These are phyloP conservation scores for Nemania abortiva DNA, from an alignment of 2,329 filamentous ascomycete genomes.

Conservation along the genomic window DNA sequence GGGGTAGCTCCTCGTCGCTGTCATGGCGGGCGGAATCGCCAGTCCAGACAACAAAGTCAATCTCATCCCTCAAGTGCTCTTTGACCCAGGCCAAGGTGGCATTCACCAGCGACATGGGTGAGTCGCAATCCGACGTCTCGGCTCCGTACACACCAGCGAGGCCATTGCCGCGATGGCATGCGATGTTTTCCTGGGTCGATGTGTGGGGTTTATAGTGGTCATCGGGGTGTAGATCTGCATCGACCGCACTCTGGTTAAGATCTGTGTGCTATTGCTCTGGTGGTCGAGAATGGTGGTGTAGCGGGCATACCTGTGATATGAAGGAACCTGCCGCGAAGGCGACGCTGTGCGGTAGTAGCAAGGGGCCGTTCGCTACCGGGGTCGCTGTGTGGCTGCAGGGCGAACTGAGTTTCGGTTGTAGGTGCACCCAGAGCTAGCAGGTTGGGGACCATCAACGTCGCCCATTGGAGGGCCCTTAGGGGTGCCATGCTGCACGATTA, in stretches of 20 bases:
- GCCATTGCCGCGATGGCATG: conserved; percentile 85
- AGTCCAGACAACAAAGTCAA: conserved; percentile 95
- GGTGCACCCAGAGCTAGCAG: conserved; percentile 48
- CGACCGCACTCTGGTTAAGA: conserved; percentile 22
- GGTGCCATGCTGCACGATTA: conserved; percentile 43
- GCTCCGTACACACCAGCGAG: conserved; percentile 85
- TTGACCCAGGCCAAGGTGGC: conserved; percentile 92
- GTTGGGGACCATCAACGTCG: conserved; percentile 42
- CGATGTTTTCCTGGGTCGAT: conserved; percentile 73
- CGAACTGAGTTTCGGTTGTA: conserved; percentile 44
- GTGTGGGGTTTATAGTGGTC: conserved; percentile 84
- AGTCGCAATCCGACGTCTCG: conserved; percentile 89
- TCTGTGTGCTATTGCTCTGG: conserved; percentile 14
- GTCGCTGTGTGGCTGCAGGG: conserved; percentile 44
- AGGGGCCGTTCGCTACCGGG: conserved; percentile 39
- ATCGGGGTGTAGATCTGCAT: conserved; percentile 89
- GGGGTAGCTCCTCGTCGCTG: conserved; percentile 83
- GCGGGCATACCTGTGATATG: conserved; percentile 82
- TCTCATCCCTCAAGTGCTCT: conserved; percentile 77
- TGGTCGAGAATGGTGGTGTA: conserved; percentile 27
- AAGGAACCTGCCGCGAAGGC: conserved; percentile 80
- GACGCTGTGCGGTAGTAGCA: conserved; percentile 51
- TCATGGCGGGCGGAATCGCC: conserved; percentile 92
- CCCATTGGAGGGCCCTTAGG: conserved; percentile 40
- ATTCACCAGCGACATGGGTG: conserved; percentile 82